A percentile compares a stretch with the other conserved stretches of the same genome.
Evolutionary conservation across 176 grass and related monocot genomes (phyloP).

Genomic region (Musa acuminata): DNA sequence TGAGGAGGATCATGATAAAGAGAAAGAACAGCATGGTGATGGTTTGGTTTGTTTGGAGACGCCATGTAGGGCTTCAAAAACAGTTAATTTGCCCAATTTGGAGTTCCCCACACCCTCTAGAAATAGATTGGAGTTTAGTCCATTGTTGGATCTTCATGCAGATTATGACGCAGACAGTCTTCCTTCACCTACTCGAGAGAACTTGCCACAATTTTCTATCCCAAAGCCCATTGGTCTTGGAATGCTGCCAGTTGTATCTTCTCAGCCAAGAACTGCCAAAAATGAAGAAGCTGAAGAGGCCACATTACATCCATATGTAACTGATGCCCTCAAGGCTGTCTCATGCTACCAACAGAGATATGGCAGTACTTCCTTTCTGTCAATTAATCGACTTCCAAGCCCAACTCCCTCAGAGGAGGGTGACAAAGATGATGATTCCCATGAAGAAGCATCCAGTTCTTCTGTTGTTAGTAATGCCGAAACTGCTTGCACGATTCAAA

Average conservation of each 20-base stretch:
- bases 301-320: conserved; percentile 38
- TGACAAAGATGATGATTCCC: conserved; percentile 31
- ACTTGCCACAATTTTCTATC: conserved; percentile 39
- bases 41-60: conserved; percentile 28
- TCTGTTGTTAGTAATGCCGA: conserved; percentile 26
- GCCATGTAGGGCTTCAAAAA: conserved; percentile 21
- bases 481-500: conserved; percentile 18
- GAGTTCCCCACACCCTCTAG: conserved; percentile 30
- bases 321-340: conserved; percentile 79
- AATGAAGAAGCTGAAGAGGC: conserved; percentile 23
- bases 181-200: conserved; percentile 72
- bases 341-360: conserved; percentile 82
- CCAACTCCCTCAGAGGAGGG: conserved; percentile 75
- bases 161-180: conserved; percentile 94
- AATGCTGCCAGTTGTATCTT: conserved; percentile 26
- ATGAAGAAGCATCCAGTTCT: conserved; percentile 61
- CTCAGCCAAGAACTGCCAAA: conserved; percentile 24
- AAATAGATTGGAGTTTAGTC: conserved; percentile 47
- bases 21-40: not conserved
- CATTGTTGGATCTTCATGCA: conserved; percentile 83
- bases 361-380: conserved; percentile 42
- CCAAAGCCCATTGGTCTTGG: conserved; percentile 55
- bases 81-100: conserved; percentile 37
- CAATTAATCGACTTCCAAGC: conserved; percentile 68
- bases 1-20: conserved; percentile 40